These are phyloP conservation scores for Monosporozyma yasuniensis DNA, from an alignment of 805 yeast species.

Conservation along the genomic window DNA sequence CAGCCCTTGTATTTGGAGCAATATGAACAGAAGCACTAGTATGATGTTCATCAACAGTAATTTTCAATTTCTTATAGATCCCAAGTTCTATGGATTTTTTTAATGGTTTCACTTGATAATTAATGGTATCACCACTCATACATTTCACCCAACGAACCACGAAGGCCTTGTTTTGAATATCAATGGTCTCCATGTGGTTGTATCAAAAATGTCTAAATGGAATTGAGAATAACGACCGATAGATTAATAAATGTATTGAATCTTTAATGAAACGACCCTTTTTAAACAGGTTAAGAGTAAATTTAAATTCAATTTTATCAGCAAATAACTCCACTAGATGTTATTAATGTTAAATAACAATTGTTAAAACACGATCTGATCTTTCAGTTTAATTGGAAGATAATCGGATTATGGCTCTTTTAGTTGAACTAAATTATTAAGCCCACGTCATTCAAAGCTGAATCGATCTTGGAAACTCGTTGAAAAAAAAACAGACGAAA, in stretches of 20 bases:
- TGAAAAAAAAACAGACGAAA: neutral
- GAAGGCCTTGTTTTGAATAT: conserved; percentile 81
- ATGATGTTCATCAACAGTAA: conserved; percentile 13
- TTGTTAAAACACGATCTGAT: no score
- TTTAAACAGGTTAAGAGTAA: no score
- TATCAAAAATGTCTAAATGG: no score
- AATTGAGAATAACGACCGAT: neutral
- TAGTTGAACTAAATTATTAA: neutral
- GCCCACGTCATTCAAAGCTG: neutral
- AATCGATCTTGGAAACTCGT: neutral
- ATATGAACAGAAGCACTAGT: conserved; percentile 19
- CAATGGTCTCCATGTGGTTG: conserved; percentile 86
- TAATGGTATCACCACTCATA: conserved; percentile 53
- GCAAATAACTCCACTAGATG: no score
- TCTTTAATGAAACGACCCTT: neutral
- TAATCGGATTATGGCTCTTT: neutral
- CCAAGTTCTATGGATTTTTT: conserved; percentile 47
- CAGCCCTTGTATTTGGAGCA: conserved; percentile 25
- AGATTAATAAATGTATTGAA: no score
- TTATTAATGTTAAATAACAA: no score
- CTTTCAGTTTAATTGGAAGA: neutral
- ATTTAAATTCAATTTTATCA: no score
- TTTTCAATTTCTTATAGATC: conserved; percentile 27
- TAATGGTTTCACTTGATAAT: conserved; percentile 77
- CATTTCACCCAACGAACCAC: conserved; percentile 86